Evolutionary conservation across 2,329 filamentous ascomycete genomes (phyloP).

Genomic region (Simplicillium aogashimaense): DNA sequence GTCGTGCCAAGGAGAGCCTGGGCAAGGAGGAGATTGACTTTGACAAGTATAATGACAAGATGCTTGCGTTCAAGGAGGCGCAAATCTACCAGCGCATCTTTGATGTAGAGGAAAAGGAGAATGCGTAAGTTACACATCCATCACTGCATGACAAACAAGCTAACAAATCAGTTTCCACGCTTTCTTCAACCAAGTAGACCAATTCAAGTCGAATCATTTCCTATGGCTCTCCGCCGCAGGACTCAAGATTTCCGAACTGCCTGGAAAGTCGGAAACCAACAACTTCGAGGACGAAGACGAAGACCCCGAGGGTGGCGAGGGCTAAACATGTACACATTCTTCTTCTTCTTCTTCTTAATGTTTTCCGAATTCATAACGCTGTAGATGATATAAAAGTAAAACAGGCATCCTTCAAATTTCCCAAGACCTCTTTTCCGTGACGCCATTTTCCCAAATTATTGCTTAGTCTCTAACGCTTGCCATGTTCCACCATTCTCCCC

Average conservation of each 20-base stretch:
- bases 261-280: slow-evolving; percentile 28
- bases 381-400: background rate
- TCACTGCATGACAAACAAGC: background rate
- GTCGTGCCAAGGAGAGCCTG: slow-evolving; percentile 52
- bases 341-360: background rate
- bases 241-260: slow-evolving; percentile 45
- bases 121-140: slow-evolving; percentile 53
- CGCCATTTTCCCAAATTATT: background rate
- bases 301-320: slow-evolving; percentile 36
- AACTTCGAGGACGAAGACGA: slow-evolving; percentile 43
- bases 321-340: slow-evolving; percentile 14
- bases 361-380: background rate
- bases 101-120: slow-evolving; percentile 76
- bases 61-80: slow-evolving; percentile 80
- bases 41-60: slow-evolving; percentile 62
- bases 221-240: slow-evolving; percentile 65
- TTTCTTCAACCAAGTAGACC: slow-evolving; percentile 73
- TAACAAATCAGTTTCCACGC: slow-evolving; percentile 51
- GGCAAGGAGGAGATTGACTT: slow-evolving; percentile 68
- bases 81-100: slow-evolving; percentile 93
- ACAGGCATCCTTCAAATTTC: too few relatives aligned
- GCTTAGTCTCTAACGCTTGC: slow-evolving; percentile 16
- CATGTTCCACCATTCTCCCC: slow-evolving; percentile 25
- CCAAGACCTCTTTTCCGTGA: too few relatives aligned
- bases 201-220: slow-evolving; percentile 62